Conservation (phyloP, 257 asterid species). For the Nicotiana paniculata region DNA sequence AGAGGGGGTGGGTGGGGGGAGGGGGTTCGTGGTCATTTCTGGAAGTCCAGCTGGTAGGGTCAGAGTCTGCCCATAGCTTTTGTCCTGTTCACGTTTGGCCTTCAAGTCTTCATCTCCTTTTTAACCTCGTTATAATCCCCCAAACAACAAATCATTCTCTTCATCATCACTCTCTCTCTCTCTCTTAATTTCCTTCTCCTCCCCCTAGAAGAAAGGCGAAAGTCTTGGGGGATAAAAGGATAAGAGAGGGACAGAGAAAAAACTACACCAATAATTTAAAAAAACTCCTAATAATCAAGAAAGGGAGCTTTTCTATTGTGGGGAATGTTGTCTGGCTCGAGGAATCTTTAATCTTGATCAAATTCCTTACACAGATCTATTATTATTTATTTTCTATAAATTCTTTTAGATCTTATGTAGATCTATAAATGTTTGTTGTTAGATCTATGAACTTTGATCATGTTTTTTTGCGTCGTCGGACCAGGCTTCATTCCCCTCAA, state of each 20-base stretch:
- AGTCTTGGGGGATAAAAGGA: slow-evolving; percentile 45
- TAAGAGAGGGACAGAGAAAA: neutral
- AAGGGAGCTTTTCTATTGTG: slow-evolving; percentile 18
- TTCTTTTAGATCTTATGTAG: neutral
- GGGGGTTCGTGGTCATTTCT: slow-evolving; percentile 11
- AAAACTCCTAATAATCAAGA: neutral
- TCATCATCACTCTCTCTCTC: neutral
- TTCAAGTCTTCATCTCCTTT: slow-evolving; percentile 2
- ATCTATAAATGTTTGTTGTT: neutral
- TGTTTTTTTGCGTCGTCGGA: slow-evolving; percentile 18
- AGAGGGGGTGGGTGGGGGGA: neutral
- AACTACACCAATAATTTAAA: neutral
- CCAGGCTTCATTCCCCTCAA: slow-evolving; percentile 35
- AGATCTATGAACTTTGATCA: neutral
- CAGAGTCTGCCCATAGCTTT: slow-evolving; percentile 9
- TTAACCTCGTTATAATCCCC: slow-evolving; percentile 8
- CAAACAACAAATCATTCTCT: slow-evolving; percentile 5
- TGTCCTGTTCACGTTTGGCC: slow-evolving; percentile 11
- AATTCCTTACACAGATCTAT: slow-evolving; percentile 6
- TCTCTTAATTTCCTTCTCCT: neutral
- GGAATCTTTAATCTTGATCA: slow-evolving; percentile 16
- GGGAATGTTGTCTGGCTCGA: slow-evolving; percentile 47
- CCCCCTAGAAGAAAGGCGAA: slow-evolving; percentile 48
- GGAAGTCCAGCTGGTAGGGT: slow-evolving; percentile 19
- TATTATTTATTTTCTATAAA: neutral